Evolutionary conservation across 108 stramenopile species (phyloP).

Genomic region (Discostella stelligeroides): DNA sequence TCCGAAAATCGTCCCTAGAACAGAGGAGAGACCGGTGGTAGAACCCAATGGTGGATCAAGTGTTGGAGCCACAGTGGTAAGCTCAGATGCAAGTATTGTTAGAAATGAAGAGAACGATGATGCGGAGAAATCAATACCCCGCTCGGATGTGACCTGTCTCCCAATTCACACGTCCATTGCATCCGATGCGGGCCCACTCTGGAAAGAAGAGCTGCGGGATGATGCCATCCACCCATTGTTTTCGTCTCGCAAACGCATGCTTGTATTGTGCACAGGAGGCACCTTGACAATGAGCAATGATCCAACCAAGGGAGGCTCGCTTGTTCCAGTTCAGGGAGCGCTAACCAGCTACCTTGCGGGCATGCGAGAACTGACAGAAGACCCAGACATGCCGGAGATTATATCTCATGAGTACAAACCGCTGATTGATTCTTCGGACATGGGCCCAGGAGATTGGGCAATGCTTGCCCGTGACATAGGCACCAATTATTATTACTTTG

Average conservation of each 20-base stretch:
- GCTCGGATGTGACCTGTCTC: too few species aligned
- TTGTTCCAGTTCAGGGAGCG: conserved; percentile 81
- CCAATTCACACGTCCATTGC: neutral
- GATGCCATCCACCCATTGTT: conserved; percentile 33
- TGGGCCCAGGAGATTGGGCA: conserved; percentile 93
- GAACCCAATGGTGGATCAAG: too few species aligned
- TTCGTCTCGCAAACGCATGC: conserved; percentile 62
- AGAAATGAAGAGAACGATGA: too few species aligned
- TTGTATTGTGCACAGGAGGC: conserved; percentile 80
- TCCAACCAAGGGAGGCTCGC: conserved; percentile 58
- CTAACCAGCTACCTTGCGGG: conserved; percentile 71
- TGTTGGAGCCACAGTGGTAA: too few species aligned
- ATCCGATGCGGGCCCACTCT: conserved; percentile 18
- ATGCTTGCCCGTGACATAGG: conserved; percentile 55
- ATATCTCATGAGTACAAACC: conserved; percentile 79
- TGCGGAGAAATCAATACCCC: too few species aligned
- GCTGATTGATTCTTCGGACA: conserved; percentile 83
- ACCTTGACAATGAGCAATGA: conserved; percentile 85
- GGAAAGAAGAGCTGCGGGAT: conserved; percentile 11
- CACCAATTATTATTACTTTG: conserved; percentile 86
- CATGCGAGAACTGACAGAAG: conserved; percentile 73
- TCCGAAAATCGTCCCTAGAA: too few species aligned
- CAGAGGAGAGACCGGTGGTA: too few species aligned
- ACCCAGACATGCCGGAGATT: conserved; percentile 76
- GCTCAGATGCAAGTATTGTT: too few species aligned